Evolutionary conservation across 2,329 filamentous ascomycete genomes (phyloP), one percentile per base, ranked within the genome.

Genomic region (Fulvia fulva): DNA sequence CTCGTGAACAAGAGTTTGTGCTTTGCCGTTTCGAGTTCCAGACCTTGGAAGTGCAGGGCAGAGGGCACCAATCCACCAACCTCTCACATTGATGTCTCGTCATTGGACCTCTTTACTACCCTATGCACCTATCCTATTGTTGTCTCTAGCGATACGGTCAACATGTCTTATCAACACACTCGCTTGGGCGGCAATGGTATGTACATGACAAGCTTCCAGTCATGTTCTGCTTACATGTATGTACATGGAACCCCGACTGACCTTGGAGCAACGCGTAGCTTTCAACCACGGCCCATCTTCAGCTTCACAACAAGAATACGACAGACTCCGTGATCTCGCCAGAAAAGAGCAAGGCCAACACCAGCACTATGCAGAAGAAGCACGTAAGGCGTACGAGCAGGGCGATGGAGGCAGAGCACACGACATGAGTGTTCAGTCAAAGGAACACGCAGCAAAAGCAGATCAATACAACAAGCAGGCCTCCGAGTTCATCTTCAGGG

Each of bases 401-500:
- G 92, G 93, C 71, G 91, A 97, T 73, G 90, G 91, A 65, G 90
- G 84, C 19, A 78, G 73, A n/a, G 94, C 94, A 52, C 91, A 97
- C 74, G 78, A 89, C 56, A 82, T 96, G 53, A 92, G 88, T 41
- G 86, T 94, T 68, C 84, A 96, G 75, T 90, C 89, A 70, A 96
- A 97, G 76, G 76, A 79, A 46, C 92, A 97, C 74, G 91, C 87
- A 44, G 84, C 85, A 58, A 84, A 88, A 72, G 94, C 95, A 85
- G 90, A 95, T 65, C 81, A 87, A 60, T 95, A 91, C 78, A 97
- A 97, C 80, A 86, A 84, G 64, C 91, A 96, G 75, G 94, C 94
- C 1, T 90, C 90, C 59, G 90, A 97, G 59, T 96, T 84, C 75
- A 97, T 97, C 72, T 97, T 99, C 79, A 87, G 91, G 43, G 91